These are phyloP conservation scores for Euphrasia arctica DNA, from an alignment of 305 asterid species.

Conservation along the genomic window DNA sequence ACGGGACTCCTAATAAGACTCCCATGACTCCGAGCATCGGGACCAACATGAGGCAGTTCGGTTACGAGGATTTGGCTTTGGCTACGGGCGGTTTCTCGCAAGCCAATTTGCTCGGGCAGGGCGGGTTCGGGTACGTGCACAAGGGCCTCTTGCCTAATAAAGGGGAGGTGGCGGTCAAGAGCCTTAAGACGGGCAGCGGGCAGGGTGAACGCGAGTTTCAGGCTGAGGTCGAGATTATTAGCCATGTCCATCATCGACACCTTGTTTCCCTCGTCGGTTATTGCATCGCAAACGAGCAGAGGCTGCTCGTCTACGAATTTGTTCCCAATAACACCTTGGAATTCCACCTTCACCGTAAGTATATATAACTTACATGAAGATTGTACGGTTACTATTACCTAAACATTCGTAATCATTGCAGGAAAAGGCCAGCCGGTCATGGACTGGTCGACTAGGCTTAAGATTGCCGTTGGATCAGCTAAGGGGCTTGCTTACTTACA, in stretches of 20 bases:
- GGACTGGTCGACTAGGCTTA: conserved; percentile 39
- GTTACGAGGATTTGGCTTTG: conserved; percentile 54
- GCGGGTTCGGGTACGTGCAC: conserved; percentile 83
- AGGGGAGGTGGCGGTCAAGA: conserved; percentile 42
- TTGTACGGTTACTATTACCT: too few relatives aligned
- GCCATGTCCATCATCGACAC: conserved; percentile 50
- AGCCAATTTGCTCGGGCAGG: conserved; percentile 65
- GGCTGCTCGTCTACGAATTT: conserved; percentile 42
- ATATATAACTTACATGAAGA: too few relatives aligned
- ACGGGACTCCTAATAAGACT: conserved; percentile 25
- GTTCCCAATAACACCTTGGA: conserved; percentile 44
- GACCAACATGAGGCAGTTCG: conserved; percentile 44
- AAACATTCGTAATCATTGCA: conserved; percentile 14
- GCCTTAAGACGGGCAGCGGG: conserved; percentile 45
- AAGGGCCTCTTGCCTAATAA: conserved; percentile 33
- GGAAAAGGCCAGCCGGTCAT: conserved; percentile 39
- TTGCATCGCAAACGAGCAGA: conserved; percentile 34
- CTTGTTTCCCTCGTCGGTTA: conserved; percentile 49
- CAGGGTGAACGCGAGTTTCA: conserved; percentile 49
- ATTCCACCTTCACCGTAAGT: conserved; percentile 41
- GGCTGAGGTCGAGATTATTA: conserved; percentile 52
- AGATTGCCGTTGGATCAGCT: conserved; percentile 45
- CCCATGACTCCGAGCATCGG: conserved; percentile 50
- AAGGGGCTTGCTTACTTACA: conserved; percentile 49
- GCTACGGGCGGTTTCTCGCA: conserved; percentile 69